A percentile compares a stretch with the other conserved stretches of the same genome.
Conservation (phyloP, 2,329 filamentous ascomycete species). For the Neurospora sp. region DNA sequence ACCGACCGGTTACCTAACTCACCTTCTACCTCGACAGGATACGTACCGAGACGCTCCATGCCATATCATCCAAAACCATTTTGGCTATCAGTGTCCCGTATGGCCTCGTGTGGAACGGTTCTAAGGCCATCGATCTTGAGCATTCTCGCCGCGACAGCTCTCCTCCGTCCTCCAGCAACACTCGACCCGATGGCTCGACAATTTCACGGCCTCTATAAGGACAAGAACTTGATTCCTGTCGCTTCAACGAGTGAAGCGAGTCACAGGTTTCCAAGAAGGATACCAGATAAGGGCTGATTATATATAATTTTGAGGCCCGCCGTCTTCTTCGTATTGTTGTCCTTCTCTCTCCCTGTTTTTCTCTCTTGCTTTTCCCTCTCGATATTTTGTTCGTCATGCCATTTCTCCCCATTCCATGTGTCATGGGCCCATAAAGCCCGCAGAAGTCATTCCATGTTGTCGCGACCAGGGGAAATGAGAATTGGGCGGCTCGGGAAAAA, state of each 20-base stretch:
- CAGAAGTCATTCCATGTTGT: background rate
- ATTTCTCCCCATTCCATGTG: background rate
- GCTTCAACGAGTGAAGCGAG: background rate
- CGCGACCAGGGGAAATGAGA: accelerated
- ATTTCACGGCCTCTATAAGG: background rate
- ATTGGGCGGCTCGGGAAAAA: background rate
- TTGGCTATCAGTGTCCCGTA: background rate
- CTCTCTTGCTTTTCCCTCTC: background rate
- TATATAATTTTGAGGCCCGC: background rate
- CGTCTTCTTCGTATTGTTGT: background rate
- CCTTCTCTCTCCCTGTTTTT: background rate
- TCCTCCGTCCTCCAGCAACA: background rate
- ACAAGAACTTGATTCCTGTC: background rate
- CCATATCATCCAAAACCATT: background rate
- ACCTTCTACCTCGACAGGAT: background rate
- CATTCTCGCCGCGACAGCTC: background rate
- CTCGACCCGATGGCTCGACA: background rate
- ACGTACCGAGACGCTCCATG: background rate
- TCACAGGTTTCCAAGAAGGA: background rate
- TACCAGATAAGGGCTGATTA: background rate
- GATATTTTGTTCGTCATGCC: background rate
- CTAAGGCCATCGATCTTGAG: background rate
- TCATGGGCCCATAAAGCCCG: background rate
- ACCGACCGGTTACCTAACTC: background rate
- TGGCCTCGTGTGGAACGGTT: background rate